These are phyloP conservation scores for Thielaviopsis euricoi DNA, from an alignment of 2,329 filamentous ascomycete species.

Conservation along the genomic window DNA sequence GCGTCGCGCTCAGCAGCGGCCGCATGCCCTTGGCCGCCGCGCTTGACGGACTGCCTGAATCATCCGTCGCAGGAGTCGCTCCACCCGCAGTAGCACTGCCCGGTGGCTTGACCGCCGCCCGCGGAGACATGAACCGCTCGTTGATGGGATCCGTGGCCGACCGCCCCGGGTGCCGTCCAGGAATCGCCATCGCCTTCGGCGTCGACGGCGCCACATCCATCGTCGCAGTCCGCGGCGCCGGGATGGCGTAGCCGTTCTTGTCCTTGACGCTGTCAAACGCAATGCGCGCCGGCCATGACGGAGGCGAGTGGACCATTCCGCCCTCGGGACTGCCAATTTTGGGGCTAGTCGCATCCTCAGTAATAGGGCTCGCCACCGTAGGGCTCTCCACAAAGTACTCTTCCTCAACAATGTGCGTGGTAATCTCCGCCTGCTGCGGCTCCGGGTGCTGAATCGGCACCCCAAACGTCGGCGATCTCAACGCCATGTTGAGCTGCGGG, in stretches of 20 bases:
- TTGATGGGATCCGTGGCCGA: neutral
- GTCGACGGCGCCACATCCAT: neutral
- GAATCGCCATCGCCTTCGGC: neutral
- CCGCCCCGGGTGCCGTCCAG: neutral
- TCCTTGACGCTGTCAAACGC: conserved; percentile 5
- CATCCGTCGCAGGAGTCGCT: too few relatives aligned
- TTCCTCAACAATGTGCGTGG: neutral
- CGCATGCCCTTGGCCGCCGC: neutral
- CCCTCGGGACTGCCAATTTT: too few relatives aligned
- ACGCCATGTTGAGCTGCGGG: conserved; percentile 2
- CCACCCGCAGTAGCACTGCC: neutral
- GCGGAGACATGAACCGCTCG: neutral
- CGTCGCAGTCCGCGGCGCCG: neutral
- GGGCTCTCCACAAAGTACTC: neutral
- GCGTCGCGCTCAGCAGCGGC: neutral
- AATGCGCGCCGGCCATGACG: conserved; percentile 4
- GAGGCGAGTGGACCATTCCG: neutral
- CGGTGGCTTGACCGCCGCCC: conserved; percentile 1
- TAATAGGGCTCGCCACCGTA: conserved; percentile 3
- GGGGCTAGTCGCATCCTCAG: neutral
- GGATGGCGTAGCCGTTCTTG: conserved; percentile 4
- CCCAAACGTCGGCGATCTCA: conserved; percentile 8
- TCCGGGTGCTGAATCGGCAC: neutral
- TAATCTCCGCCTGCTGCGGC: neutral
- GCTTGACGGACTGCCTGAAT: too few relatives aligned